A percentile compares a stretch with the other conserved stretches of the same genome.
Conservation (phyloP, 495 filamentous ascomycete species). For the Cudoniella acicularis region DNA sequence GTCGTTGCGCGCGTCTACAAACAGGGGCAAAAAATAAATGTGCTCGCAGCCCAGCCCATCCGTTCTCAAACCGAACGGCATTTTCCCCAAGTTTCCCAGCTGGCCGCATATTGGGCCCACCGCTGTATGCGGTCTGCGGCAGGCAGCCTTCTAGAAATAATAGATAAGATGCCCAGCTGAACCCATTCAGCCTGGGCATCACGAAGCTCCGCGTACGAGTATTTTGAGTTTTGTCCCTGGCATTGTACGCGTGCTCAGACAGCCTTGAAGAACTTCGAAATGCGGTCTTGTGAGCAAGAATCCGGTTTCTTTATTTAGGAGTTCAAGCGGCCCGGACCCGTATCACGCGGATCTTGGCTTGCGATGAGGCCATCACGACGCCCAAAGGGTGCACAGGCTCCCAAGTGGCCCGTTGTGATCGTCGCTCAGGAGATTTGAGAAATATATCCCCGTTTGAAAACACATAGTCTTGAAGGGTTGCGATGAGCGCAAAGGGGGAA, state of each 20-base stretch:
- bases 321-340: background rate
- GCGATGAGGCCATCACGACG: no score
- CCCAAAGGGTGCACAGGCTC: no score
- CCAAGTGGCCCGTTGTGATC: no score
- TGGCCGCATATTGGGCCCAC: background rate
- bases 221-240: background rate
- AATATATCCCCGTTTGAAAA: no score
- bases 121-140: background rate
- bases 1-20: background rate
- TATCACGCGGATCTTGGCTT: no score
- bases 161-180: background rate
- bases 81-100: background rate
- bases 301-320: slow-evolving; percentile 1
- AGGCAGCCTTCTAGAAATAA: background rate
- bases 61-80: no score
- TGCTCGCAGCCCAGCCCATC: no score
- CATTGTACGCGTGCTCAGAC: background rate
- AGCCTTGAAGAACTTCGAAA: background rate
- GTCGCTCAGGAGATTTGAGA: no score
- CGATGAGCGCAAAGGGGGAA: no score
- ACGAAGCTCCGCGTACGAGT: background rate
- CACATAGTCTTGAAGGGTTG: no score
- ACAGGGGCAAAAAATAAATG: background rate
- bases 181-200: background rate
- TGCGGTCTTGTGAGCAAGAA: background rate